Base-by-base conservation (phyloP, 2,329 filamentous ascomycete genomes). In the Bipolaris cookei region DNA sequence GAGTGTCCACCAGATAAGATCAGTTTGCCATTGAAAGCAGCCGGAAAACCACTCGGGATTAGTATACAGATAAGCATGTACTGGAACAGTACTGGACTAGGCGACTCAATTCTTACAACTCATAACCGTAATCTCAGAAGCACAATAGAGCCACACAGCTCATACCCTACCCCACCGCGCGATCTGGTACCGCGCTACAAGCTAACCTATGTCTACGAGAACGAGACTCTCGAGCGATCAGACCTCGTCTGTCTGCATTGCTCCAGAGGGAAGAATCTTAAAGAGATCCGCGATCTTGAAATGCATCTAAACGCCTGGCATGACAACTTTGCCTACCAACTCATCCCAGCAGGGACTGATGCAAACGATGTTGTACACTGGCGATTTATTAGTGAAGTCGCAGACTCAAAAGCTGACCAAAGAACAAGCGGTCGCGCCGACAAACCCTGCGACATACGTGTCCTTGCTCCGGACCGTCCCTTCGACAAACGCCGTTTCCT, bases 401-500 rank as follows among this genome's bases (percentile, higher is more conserved):
- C 67, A 2, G 54, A 67, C n/a, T 54, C 65, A 23, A 66, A 47
- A 45, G 61, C 58, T 18, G 61, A 65, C 4, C 54, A 57, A 41
- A 50, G 70, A 28, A 66, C 71, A 3, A 73, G 68, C 34, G 63
- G 68, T 37, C 48, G 59, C 6, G 65, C 66, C 0, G 57, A 67
- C 6, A 70, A 73, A 41, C 65, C 68, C 0, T 60, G 58, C 38
- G 70, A 74, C 14, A 65, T 72, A 57, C 62, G 35, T 8, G 75
- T 76, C 65, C 51, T 77, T 34, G 69, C 72, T 20, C 77, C 77
- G 20, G 21, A 54, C 1, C 50, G 60, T 6, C 69, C 73, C 0
- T 79, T 80, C 55, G 71, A 80, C 54, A 58, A 72, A 43, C 43
- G 56, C 14, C 60, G 63, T 18, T 78, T 76, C 56, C 54, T 79